A percentile compares a stretch with the other conserved stretches of the same genome.
Evolutionary conservation across 1,284 basidiomycete species (phyloP).

Genomic region (Leucoagaricus sp.): DNA sequence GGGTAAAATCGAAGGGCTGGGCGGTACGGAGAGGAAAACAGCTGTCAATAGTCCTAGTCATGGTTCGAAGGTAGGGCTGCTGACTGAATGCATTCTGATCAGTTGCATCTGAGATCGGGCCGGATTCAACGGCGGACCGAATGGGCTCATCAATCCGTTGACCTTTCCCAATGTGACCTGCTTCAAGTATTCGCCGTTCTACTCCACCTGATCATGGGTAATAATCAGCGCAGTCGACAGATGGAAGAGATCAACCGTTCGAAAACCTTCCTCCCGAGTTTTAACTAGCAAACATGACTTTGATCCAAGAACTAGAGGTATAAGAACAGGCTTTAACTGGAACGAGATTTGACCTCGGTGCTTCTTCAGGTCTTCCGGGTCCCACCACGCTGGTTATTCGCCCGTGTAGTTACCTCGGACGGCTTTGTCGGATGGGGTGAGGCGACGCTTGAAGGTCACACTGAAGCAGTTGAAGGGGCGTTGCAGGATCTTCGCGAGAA

Average conservation of each 20-base stretch:
- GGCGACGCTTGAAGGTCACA: slow-evolving; percentile 69
- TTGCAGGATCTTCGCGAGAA: slow-evolving; percentile 60
- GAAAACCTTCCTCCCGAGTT: background rate
- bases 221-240: background rate
- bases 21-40: too few relatives aligned
- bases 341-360: background rate
- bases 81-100: too few relatives aligned
- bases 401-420: slow-evolving; percentile 68
- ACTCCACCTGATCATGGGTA: background rate
- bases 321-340: background rate
- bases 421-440: slow-evolving; percentile 76
- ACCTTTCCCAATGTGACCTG: too few relatives aligned
- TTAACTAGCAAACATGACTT: background rate
- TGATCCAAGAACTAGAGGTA: slow-evolving; percentile 9
- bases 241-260: background rate
- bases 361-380: slow-evolving; percentile 59
- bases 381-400: slow-evolving; percentile 77
- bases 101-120: too few relatives aligned
- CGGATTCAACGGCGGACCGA: background rate
- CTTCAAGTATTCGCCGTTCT: background rate
- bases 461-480: slow-evolving; percentile 77
- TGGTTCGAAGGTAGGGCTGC: too few relatives aligned
- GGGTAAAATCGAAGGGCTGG: too few relatives aligned
- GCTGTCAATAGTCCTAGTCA: too few relatives aligned
- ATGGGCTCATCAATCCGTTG: too few relatives aligned